phyloP scores from a whole-genome alignment of 441 rosid species.

The Gossypium davidsonii region DNA sequence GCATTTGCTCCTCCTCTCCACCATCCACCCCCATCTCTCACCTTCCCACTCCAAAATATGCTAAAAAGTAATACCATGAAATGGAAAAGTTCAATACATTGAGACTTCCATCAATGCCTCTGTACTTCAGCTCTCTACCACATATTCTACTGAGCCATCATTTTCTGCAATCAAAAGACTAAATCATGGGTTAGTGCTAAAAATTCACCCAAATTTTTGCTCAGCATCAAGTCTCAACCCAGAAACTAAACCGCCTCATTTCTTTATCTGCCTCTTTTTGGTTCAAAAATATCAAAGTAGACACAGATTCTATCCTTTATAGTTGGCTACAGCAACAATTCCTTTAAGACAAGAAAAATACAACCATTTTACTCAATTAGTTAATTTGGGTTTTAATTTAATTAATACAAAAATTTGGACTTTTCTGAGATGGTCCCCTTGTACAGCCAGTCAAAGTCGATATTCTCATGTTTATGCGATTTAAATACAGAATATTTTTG shows the following conservation, averaged over 20 bases:
- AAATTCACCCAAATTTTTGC: slow-evolving; percentile 28
- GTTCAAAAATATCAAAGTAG: slow-evolving; percentile 19
- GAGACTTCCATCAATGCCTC: slow-evolving; percentile 5
- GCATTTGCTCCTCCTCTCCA: slow-evolving; percentile 52
- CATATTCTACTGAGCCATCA: slow-evolving; percentile 21
- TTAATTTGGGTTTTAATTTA: slow-evolving; percentile 16
- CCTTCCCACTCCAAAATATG: slow-evolving; percentile 22
- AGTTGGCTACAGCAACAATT: slow-evolving; percentile 21
- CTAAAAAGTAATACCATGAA: slow-evolving; percentile 13
- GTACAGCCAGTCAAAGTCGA: slow-evolving; percentile 47
- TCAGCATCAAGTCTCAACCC: slow-evolving; percentile 21
- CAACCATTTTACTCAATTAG: slow-evolving; percentile 15
- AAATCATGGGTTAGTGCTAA: slow-evolving; percentile 33
- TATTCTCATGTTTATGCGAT: slow-evolving; percentile 19
- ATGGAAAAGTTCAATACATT: slow-evolving; percentile 13
- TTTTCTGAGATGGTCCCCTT: slow-evolving; percentile 42
- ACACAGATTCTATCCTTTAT: slow-evolving; percentile 17
- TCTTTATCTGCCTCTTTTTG: slow-evolving; percentile 9
- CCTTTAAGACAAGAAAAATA: slow-evolving; percentile 29
- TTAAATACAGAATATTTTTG: slow-evolving; percentile 1
- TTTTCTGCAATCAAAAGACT: slow-evolving; percentile 33
- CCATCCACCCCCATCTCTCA: slow-evolving; percentile 47
- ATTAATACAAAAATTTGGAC: slow-evolving; percentile 30
- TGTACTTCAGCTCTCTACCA: slow-evolving; percentile 20
- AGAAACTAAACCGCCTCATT: slow-evolving; percentile 19